Base-by-base conservation (phyloP, 352 stramenopile species). In the Phytopythium delawarense region DNA sequence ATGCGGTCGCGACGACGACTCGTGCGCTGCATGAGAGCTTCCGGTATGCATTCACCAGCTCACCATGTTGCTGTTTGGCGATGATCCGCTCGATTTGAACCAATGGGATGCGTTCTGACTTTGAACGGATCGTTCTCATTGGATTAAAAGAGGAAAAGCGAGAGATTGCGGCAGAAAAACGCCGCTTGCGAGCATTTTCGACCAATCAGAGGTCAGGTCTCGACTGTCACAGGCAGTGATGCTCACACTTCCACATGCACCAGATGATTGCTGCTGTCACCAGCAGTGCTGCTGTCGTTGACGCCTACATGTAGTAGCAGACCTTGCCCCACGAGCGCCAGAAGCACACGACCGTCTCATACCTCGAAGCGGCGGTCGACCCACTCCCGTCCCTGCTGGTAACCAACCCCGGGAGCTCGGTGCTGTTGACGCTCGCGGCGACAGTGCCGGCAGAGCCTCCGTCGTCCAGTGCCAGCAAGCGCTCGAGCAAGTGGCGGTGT, bases 11-110 rank as follows among this genome's bases (percentile, higher is more conserved):
- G 18, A 30, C 52, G 12, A 18, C 28, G 50, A 7, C 28, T 30
- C 50, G 40, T 56, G 28, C 20, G 42, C 42, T 25, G 35, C 42
- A 21, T 28, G 28, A 50, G 39, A 16, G 39, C 13, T 18, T 32
- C 28, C n/a, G 59, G 64, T 68, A 73, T 71, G 61, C 57, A 77
- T 75, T 75, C 69, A 69, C 21, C 23, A 7, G 67, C 53, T 61
- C 42, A 66, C 48, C 42, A n/a, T 28, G n/a, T 40, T 44, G 32
- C 18, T 54, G 48, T 54, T 54, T 18, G 48, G 6, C 4, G 8
- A 18, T 13, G 5, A 37, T 18, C 23, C 16, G 3, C 7, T 21
- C 48, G 18, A 54, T 25, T 49, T 25, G 8, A 8, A 49, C 42
- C 42, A 49, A 49, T 49, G 7, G 9, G 2, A 49, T 11, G n/a